These are phyloP conservation scores for Shiraia bambusicola DNA, from an alignment of 2,329 filamentous ascomycete species.

Conservation along the genomic window DNA sequence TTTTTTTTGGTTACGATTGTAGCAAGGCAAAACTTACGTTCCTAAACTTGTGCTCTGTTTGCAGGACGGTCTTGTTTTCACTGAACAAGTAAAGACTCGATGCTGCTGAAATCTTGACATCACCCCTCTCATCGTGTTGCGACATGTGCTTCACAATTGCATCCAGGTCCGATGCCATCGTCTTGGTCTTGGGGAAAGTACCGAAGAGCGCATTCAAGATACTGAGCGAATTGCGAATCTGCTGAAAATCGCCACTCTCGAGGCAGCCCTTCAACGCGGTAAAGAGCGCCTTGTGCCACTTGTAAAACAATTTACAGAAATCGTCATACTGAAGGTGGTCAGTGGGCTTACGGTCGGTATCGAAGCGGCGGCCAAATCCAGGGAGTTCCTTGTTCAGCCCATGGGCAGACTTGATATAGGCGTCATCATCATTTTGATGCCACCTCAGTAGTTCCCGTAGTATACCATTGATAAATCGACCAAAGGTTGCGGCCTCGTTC, in stretches of 20 bases:
- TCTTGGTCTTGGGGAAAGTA: slow-evolving; percentile 85
- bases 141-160: slow-evolving; percentile 64
- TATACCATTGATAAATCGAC: slow-evolving; percentile 81
- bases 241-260: slow-evolving; percentile 87
- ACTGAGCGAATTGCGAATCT: slow-evolving; percentile 93
- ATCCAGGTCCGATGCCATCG: slow-evolving; percentile 73
- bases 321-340: slow-evolving; percentile 79
- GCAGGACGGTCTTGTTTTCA: slow-evolving; percentile 67
- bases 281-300: slow-evolving; percentile 85
- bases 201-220: slow-evolving; percentile 79
- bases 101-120: slow-evolving; percentile 72
- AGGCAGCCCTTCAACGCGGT: slow-evolving; percentile 80
- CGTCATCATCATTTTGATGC: slow-evolving; percentile 71
- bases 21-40: slow-evolving; percentile 51
- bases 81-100: slow-evolving; percentile 71
- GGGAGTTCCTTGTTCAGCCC: slow-evolving; percentile 65
- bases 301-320: slow-evolving; percentile 81
- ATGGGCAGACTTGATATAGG: slow-evolving; percentile 80
- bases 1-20: too few relatives aligned
- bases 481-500: slow-evolving; percentile 89
- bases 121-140: slow-evolving; percentile 63
- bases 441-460: slow-evolving; percentile 78
- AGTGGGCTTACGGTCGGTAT: slow-evolving; percentile 68
- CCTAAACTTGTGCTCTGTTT: slow-evolving; percentile 74
- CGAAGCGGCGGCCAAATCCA: slow-evolving; percentile 76